These are phyloP conservation scores for Coemansia nantahalensis DNA, from an alignment of 192 early-diverging fungal species.

Conservation along the genomic window DNA sequence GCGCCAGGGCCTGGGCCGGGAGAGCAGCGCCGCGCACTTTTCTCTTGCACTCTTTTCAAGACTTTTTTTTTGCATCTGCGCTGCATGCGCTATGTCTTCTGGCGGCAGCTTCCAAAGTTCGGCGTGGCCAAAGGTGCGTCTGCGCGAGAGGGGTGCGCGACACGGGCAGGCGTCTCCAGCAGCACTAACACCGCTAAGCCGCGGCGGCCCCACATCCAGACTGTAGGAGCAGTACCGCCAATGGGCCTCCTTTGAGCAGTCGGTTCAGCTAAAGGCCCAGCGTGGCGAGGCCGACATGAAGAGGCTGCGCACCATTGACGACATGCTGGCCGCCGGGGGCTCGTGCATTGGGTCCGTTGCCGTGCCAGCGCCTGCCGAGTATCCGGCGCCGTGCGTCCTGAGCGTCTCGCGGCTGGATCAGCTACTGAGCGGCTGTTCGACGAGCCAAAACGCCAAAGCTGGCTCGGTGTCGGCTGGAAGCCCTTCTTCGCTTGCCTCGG, in stretches of 20 bases:
- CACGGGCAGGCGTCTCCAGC: no score
- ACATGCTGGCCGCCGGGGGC: not conserved
- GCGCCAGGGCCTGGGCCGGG: no score
- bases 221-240: slow-evolving; percentile 19
- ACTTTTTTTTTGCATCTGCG: no score
- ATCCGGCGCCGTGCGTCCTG: not conserved
- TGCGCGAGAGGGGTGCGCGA: no score
- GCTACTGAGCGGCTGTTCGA: not conserved
- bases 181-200: no score
- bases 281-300: slow-evolving; percentile 6
- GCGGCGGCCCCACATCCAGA: no score
- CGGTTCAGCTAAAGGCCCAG: slow-evolving; percentile 4
- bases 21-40: no score
- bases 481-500: no score
- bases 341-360: not conserved
- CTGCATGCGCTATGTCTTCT: not conserved
- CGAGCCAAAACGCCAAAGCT: no score
- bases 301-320: not conserved
- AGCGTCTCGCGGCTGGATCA: not conserved
- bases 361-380: not conserved
- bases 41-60: no score
- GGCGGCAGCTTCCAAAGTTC: not conserved
- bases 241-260: slow-evolving; percentile 26
- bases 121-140: no score
- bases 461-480: no score